A percentile compares a stretch with the other conserved stretches of the same genome.
phyloP scores from a whole-genome alignment of 2,329 filamentous ascomycete genomes.

The Orbilia oligospora region DNA sequence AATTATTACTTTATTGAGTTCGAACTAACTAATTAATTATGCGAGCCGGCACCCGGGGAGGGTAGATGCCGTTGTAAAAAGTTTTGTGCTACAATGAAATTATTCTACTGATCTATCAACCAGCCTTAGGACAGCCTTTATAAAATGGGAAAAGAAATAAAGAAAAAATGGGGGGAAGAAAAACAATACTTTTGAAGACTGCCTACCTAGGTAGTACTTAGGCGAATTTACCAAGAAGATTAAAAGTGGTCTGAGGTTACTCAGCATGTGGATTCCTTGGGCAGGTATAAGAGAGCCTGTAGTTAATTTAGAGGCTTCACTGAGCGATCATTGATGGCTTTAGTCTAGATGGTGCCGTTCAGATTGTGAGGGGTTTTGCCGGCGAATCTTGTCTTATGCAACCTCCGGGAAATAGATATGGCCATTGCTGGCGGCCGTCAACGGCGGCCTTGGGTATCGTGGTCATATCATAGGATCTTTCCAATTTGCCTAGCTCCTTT shows the following conservation, averaged over 20 bases:
- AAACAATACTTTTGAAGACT: neutral
- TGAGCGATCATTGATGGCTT: neutral
- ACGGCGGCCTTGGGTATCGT: slow-evolving; percentile 46
- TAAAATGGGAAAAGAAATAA: neutral
- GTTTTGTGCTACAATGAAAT: too few species aligned
- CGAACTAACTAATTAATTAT: too few species aligned
- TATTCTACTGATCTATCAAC: too few species aligned
- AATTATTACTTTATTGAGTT: too few species aligned
- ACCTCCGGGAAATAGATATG: slow-evolving; percentile 39
- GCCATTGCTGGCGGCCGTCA: slow-evolving; percentile 42
- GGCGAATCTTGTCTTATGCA: slow-evolving; percentile 49
- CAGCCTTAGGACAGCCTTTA: too few species aligned
- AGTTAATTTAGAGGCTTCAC: neutral
- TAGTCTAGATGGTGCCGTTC: neutral
- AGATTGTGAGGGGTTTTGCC: slow-evolving; percentile 13
- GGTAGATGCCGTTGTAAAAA: too few species aligned
- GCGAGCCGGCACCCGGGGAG: too few species aligned
- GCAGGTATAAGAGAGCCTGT: too few species aligned
- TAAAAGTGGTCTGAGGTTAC: neutral
- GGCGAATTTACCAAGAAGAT: neutral
- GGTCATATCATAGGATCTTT: slow-evolving; percentile 49
- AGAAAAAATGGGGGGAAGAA: neutral
- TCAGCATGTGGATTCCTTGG: neutral
- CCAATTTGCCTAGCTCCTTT: slow-evolving; percentile 43
- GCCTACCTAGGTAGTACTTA: neutral